Conservation (phyloP, 495 filamentous ascomycete genomes). For the Neohortaea acidophila region DNA sequence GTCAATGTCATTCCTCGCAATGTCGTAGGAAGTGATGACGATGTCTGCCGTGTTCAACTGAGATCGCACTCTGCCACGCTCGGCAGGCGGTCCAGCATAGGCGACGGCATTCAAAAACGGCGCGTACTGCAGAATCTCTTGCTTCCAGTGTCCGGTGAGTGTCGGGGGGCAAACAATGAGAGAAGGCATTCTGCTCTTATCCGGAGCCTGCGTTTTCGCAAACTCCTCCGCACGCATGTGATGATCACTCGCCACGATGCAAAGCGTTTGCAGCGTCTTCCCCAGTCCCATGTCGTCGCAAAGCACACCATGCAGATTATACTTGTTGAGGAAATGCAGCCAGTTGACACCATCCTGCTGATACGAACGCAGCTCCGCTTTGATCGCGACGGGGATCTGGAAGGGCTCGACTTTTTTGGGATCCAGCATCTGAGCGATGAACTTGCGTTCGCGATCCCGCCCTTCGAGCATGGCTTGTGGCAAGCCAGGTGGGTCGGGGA, state of each 20-base stretch:
- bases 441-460: conserved; percentile 81
- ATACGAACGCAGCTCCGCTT: conserved; percentile 86
- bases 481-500: conserved; percentile 88
- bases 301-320: conserved; percentile 92
- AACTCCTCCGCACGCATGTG: conserved; percentile 85
- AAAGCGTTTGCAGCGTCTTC: conserved; percentile 92
- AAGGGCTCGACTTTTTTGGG: conserved; percentile 90
- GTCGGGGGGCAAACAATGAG: conserved; percentile 93
- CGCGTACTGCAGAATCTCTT: conserved; percentile 87
- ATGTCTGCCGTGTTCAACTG: conserved; percentile 65
- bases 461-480: conserved; percentile 77
- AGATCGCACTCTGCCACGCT: conserved; percentile 53
- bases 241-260: conserved; percentile 95
- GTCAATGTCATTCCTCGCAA: conserved; percentile 85
- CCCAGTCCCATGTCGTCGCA: conserved; percentile 99
- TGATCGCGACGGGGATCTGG: conserved; percentile 85
- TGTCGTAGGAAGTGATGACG: conserved; percentile 94
- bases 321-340: conserved; percentile 95
- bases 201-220: conserved; percentile 56
- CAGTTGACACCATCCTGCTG: conserved; percentile 99
- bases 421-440: conserved; percentile 92
- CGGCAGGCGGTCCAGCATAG: conserved; percentile 75
- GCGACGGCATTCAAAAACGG: conserved; percentile 80
- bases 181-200: conserved; percentile 68
- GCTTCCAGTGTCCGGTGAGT: conserved; percentile 96